Evolutionary conservation across 208 protist genomes (phyloP).

Genomic region (Leishmania gerbilli): DNA sequence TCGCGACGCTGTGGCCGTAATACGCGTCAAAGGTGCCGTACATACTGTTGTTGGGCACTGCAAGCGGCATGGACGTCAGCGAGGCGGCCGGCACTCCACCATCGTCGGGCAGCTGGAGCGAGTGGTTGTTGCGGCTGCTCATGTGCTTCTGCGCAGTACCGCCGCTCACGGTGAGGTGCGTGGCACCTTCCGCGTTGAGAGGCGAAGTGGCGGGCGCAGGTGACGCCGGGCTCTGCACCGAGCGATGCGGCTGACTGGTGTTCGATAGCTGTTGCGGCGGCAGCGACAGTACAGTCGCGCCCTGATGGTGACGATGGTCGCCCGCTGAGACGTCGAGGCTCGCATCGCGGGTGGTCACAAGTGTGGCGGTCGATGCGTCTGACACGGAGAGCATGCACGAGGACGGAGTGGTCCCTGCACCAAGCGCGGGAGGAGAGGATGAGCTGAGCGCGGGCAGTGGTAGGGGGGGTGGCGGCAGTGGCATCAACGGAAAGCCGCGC

Average conservation of each 20-base stretch:
- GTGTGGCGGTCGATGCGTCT: neutral
- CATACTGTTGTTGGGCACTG: constrained; percentile 49
- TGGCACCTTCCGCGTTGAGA: constrained; percentile 1
- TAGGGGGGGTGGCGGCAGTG: neutral
- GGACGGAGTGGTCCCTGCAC: neutral
- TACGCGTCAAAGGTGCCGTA: constrained; percentile 56
- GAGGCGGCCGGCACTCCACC: constrained; percentile 8
- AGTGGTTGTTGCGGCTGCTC: neutral
- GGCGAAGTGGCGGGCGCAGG: neutral
- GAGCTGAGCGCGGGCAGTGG: neutral
- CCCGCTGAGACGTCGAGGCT: neutral
- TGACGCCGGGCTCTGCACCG: neutral
- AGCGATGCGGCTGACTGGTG: neutral
- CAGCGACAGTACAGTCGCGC: neutral
- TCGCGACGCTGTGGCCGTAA: constrained; percentile 39
- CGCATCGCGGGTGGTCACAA: neutral
- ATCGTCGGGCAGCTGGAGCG: neutral
- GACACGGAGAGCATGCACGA: neutral
- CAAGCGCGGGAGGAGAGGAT: neutral
- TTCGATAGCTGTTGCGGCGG: neutral
- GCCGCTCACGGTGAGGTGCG: neutral
- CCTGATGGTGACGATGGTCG: neutral
- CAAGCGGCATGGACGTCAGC: neutral
- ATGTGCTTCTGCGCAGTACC: neutral
- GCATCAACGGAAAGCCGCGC: neutral